A percentile compares a stretch with the other conserved stretches of the same genome.
Evolutionary conservation across 31 red algal genomes (phyloP).

Genomic region (Bonnemaisonia californica): DNA sequence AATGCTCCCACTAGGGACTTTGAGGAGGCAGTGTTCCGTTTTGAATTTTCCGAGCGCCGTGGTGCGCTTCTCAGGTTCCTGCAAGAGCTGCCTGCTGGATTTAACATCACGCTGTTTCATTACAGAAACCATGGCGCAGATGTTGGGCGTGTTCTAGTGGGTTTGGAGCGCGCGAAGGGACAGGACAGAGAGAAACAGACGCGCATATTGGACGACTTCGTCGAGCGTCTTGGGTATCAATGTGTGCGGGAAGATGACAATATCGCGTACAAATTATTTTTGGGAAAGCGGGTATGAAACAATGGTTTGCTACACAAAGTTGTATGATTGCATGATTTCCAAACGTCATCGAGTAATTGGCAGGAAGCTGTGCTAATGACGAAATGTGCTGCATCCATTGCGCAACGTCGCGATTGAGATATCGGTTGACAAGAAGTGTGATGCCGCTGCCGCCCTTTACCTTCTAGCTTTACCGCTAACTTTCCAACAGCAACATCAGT

Average conservation of each 20-base stretch:
- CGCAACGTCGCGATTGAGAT: too few relatives aligned
- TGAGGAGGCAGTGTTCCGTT: constrained; percentile 87
- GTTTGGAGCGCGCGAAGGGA: constrained; percentile 34
- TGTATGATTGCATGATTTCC: too few relatives aligned
- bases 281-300: constrained; percentile 37
- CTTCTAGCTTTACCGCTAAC: too few relatives aligned
- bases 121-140: constrained; percentile 98
- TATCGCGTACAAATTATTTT: constrained; percentile 56
- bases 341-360: too few relatives aligned
- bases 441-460: too few relatives aligned
- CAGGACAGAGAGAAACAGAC: background rate
- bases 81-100: constrained; percentile 53
- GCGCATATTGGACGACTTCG: constrained; percentile 32
- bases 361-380: too few relatives aligned
- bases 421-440: too few relatives aligned
- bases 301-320: too few relatives aligned
- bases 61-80: constrained; percentile 89
- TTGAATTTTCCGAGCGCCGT: constrained; percentile 94
- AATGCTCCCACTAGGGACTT: constrained; percentile 29
- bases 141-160: constrained; percentile 92
- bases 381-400: too few relatives aligned
- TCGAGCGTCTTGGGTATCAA: constrained; percentile 46
- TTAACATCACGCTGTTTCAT: constrained; percentile 96
- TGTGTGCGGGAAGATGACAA: constrained; percentile 63
- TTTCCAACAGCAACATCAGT: too few relatives aligned